These are phyloP conservation scores for Leccinum pachyderme DNA, from an alignment of 1,284 basidiomycete species.

Conservation along the genomic window DNA sequence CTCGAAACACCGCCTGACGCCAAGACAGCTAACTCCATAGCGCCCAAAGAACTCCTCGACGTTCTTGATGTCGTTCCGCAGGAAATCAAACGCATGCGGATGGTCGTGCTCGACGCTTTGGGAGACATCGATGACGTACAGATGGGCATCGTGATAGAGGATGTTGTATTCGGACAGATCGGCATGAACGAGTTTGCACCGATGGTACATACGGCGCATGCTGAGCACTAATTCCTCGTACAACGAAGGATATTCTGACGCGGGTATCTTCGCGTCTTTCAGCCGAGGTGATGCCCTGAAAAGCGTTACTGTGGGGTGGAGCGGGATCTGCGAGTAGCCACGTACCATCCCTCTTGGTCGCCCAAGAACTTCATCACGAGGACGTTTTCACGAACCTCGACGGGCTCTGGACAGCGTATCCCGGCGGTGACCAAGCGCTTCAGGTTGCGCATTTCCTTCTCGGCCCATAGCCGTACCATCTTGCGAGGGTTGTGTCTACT, in stretches of 20 bases:
- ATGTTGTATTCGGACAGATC: slow-evolving; percentile 99
- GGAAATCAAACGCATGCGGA: slow-evolving; percentile 93
- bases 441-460: slow-evolving; percentile 98
- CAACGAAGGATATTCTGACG: slow-evolving; percentile 53
- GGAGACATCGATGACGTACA: slow-evolving; percentile 97
- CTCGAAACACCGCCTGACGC: slow-evolving; percentile 84
- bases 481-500: slow-evolving; percentile 93
- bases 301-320: slow-evolving; percentile 5
- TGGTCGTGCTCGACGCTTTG: slow-evolving; percentile 99
- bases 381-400: slow-evolving; percentile 96
- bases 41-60: slow-evolving; percentile 90
- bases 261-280: slow-evolving; percentile 79
- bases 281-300: slow-evolving; percentile 84
- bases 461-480: slow-evolving; percentile 99
- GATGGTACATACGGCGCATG: slow-evolving; percentile 84
- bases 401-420: slow-evolving; percentile 81
- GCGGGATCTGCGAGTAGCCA: slow-evolving; percentile 14
- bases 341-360: slow-evolving; percentile 75
- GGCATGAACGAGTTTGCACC: slow-evolving; percentile 94
- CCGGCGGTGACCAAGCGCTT: slow-evolving; percentile 82
- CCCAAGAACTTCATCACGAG: slow-evolving; percentile 96
- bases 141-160: slow-evolving; percentile 77
- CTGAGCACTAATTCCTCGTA: slow-evolving; percentile 83
- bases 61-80: slow-evolving; percentile 90
- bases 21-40: slow-evolving; percentile 75